These are phyloP conservation scores for Pseudozyma pruni DNA, from an alignment of 1,284 basidiomycete genomes.

Conservation along the genomic window DNA sequence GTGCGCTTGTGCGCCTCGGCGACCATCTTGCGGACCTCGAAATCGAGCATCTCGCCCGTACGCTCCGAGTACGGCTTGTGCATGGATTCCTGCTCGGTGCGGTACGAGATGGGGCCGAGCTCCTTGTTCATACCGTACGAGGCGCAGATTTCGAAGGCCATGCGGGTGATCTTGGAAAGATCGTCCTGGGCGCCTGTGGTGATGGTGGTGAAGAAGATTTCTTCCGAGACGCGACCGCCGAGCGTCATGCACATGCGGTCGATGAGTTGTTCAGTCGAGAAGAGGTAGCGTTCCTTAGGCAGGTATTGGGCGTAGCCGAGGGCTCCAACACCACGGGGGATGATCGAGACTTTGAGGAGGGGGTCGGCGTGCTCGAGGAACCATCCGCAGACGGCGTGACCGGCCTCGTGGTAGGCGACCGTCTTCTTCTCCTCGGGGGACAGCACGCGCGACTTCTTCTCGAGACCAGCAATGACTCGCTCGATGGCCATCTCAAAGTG, in stretches of 20 bases:
- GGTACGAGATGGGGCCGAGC: slow-evolving; percentile 96
- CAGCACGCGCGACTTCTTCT: slow-evolving; percentile 92
- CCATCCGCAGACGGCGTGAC: slow-evolving; percentile 98
- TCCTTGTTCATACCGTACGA: slow-evolving; percentile 86
- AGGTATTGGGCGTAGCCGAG: slow-evolving; percentile 96
- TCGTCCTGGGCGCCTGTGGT: slow-evolving; percentile 98
- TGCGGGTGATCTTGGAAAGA: slow-evolving; percentile 94
- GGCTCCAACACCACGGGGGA: slow-evolving; percentile 93
- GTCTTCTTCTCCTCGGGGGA: slow-evolving; percentile 98
- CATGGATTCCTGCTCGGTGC: slow-evolving; percentile 86
- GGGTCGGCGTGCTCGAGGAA: slow-evolving; percentile 97
- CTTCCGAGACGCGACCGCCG: slow-evolving; percentile 97
- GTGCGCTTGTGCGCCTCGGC: slow-evolving; percentile 87
- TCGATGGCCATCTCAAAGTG: slow-evolving; percentile 99
- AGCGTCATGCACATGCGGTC: slow-evolving; percentile 99
- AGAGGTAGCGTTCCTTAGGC: slow-evolving; percentile 93
- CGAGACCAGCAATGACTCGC: slow-evolving; percentile 94
- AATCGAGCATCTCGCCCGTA: slow-evolving; percentile 91
- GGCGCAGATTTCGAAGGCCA: slow-evolving; percentile 87
- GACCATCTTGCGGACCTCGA: slow-evolving; percentile 92
- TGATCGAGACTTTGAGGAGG: slow-evolving; percentile 96
- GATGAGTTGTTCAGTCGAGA: slow-evolving; percentile 91
- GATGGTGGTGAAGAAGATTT: slow-evolving; percentile 96
- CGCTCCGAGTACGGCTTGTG: slow-evolving; percentile 98
- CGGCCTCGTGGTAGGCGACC: slow-evolving; percentile 98